Base-by-base conservation (phyloP, 2,329 filamentous ascomycete species). In the Cytospora leucostoma region DNA sequence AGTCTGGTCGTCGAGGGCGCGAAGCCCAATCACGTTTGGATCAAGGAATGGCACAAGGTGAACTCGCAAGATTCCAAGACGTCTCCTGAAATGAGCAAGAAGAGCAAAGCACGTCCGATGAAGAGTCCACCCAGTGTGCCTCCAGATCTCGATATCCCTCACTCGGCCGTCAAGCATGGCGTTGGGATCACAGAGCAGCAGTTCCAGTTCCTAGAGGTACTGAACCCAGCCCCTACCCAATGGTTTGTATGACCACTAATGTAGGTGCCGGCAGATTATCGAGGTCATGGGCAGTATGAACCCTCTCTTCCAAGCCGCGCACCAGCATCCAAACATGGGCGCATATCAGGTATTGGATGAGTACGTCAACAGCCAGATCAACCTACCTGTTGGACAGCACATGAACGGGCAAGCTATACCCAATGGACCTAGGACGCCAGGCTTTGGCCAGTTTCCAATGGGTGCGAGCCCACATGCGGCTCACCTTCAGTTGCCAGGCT, bases 231-330 rank as follows among this genome's bases (percentile, higher is more conserved):
- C n/a, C 19, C 49, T 32, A 55, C 44, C 34, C 33, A 57, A 38
- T 56, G 40, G 27, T 53, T 38, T 33, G 47, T 27, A 49, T 57
- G 32, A 33, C 34, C 47, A 62, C 71, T 77, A 70, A 75, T 64
- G 37, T 55, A 67, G 62, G 67, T 21, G 55, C 21, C 53, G 66
- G 37, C 71, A 87, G 84, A 82, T 88, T 71, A 84, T 84, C 61
- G 86, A 89, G 72, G 85, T 89, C 49, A 84, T 89, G 78, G 84
- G 84, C 63, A 84, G 88, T 71, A 88, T 88, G 86, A 86, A 82
- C 68, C 84, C 85, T 2, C 74, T 90, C 4, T 88, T 90, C 72
- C 61, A 65, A 27, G 61, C 61, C 40, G 64, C 64, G 15, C 64
- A 65, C 44, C 64, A 65, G 15, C 82, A 89, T 67, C 78, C 83